A percentile compares a stretch with the other conserved stretches of the same genome.
Conservation (phyloP, 1,284 basidiomycete genomes). For the Cutaneotrichosporon cutaneum region DNA sequence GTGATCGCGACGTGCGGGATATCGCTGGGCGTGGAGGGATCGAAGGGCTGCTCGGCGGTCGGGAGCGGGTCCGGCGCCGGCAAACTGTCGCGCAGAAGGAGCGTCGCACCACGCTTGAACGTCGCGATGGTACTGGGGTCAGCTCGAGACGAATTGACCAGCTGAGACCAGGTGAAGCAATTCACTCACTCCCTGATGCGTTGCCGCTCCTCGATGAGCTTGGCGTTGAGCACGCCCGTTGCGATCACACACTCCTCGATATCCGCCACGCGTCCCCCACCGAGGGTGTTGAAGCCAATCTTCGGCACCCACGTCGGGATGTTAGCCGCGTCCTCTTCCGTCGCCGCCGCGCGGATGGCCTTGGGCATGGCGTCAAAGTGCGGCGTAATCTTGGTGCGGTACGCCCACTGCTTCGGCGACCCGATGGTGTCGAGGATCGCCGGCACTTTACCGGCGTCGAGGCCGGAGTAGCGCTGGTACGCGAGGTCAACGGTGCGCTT, state of each 20-base stretch:
- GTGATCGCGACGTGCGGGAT: slow-evolving; percentile 70
- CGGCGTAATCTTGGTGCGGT: slow-evolving; percentile 95
- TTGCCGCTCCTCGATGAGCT: slow-evolving; percentile 63
- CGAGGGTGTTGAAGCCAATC: slow-evolving; percentile 86
- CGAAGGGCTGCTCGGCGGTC: slow-evolving; percentile 39
- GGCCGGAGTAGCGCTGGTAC: slow-evolving; percentile 74
- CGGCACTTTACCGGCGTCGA: slow-evolving; percentile 59
- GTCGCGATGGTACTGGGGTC: slow-evolving; percentile 66
- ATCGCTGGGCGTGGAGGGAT: slow-evolving; percentile 23
- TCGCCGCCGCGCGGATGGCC: slow-evolving; percentile 21
- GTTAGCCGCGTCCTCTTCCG: slow-evolving; percentile 5
- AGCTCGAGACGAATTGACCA: background rate
- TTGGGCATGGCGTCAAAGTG: slow-evolving; percentile 85
- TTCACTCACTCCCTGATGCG: slow-evolving; percentile 66
- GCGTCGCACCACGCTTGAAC: slow-evolving; percentile 86
- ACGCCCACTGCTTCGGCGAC: slow-evolving; percentile 84
- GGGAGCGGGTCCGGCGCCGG: slow-evolving; percentile 35
- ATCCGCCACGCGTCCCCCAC: slow-evolving; percentile 75
- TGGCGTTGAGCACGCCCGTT: slow-evolving; percentile 74
- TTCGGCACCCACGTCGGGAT: slow-evolving; percentile 28
- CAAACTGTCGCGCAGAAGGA: slow-evolving; percentile 87
- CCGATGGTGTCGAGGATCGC: slow-evolving; percentile 71
- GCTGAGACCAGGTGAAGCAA: background rate
- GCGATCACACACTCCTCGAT: slow-evolving; percentile 98
- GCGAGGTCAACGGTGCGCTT: slow-evolving; percentile 82